These are phyloP conservation scores for Taphrina pruni DNA, from an alignment of 1,139 yeast genomes.

Conservation along the genomic window DNA sequence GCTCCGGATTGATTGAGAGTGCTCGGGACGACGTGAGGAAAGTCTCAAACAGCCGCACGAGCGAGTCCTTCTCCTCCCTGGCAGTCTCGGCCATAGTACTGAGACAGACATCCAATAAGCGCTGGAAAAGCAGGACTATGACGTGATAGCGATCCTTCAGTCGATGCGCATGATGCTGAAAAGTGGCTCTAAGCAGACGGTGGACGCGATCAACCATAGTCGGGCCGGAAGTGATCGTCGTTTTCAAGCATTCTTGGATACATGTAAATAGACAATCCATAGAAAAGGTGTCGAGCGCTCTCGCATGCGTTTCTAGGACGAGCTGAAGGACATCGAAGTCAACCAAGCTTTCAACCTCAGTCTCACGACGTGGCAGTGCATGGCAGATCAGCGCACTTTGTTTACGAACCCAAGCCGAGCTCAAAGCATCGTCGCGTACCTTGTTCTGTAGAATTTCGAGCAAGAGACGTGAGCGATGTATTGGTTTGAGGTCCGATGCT, in stretches of 20 bases:
- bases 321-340: not conserved
- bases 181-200: constrained; percentile 15
- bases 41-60: constrained; percentile 21
- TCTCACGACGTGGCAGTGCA: not conserved
- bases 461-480: not conserved
- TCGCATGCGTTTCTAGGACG: constrained; percentile 3
- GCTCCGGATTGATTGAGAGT: constrained; percentile 20
- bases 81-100: not conserved
- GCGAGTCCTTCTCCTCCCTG: not conserved
- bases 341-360: not conserved
- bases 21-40: constrained; percentile 20
- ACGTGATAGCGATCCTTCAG: constrained; percentile 29
- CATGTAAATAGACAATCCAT: not conserved
- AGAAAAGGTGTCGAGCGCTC: not conserved
- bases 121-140: constrained; percentile 22
- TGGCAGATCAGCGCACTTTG: not conserved
- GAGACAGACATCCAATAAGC: constrained; percentile 1
- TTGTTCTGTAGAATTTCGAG: not conserved
- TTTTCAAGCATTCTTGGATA: not conserved
- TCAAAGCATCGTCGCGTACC: not conserved
- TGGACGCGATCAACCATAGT: not conserved
- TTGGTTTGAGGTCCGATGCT: not conserved
- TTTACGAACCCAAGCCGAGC: not conserved
- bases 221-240: not conserved
- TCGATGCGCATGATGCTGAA: constrained; percentile 30